These are phyloP conservation scores for Arthrobotrys entomopaga DNA, from an alignment of 2,329 filamentous ascomycete genomes.

Conservation along the genomic window DNA sequence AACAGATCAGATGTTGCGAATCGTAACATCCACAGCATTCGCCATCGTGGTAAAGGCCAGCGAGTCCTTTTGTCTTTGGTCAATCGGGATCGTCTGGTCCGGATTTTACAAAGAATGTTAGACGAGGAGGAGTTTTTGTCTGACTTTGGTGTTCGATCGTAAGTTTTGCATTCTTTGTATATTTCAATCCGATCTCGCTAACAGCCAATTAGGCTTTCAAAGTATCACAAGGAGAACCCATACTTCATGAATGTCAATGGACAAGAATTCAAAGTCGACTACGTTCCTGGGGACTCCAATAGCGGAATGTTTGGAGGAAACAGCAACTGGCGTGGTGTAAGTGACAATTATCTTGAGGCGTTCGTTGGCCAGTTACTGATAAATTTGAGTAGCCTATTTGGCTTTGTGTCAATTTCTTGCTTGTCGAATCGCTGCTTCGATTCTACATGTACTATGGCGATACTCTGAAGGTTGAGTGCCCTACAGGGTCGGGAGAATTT, in stretches of 20 bases:
- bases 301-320: slow-evolving; percentile 95
- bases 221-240: slow-evolving; percentile 87
- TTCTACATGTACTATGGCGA: slow-evolving; percentile 97
- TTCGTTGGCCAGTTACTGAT: neutral
- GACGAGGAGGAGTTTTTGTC: slow-evolving; percentile 94
- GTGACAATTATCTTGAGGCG: slow-evolving; percentile 19
- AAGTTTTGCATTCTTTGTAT: slow-evolving; percentile 17
- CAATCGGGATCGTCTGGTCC: slow-evolving; percentile 88
- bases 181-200: slow-evolving; percentile 11
- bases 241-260: slow-evolving; percentile 97
- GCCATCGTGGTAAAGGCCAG: slow-evolving; percentile 87
- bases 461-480: slow-evolving; percentile 88
- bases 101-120: slow-evolving; percentile 90
- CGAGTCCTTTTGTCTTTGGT: slow-evolving; percentile 88
- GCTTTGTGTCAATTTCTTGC: slow-evolving; percentile 93
- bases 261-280: slow-evolving; percentile 85
- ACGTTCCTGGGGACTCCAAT: slow-evolving; percentile 95
- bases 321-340: slow-evolving; percentile 88
- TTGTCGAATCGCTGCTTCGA: slow-evolving; percentile 91
- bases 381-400: slow-evolving; percentile 74
- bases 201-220: slow-evolving; percentile 71
- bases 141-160: slow-evolving; percentile 85
- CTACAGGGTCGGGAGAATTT: slow-evolving; percentile 88
- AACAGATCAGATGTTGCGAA: slow-evolving; percentile 87
- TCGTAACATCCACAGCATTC: slow-evolving; percentile 93